Evolutionary conservation across 2,329 filamentous ascomycete species (phyloP).

Genomic region (Chrysosporium keratinophilum): DNA sequence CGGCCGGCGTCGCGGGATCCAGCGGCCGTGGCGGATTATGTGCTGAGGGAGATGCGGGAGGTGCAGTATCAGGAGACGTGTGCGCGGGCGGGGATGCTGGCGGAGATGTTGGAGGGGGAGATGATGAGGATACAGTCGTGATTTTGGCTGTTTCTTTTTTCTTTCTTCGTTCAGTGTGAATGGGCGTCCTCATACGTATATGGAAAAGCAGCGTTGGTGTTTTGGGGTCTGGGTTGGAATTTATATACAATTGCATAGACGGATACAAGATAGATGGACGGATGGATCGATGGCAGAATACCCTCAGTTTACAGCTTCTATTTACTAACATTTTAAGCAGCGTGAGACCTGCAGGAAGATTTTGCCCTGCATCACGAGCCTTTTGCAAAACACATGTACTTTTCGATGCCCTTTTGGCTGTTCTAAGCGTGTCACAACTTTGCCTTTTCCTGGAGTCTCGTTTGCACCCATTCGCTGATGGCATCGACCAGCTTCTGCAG

Average conservation of each 20-base stretch:
- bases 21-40: slow-evolving; percentile 62
- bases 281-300: slow-evolving; percentile 1
- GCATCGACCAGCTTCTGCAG: slow-evolving; percentile 43
- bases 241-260: neutral
- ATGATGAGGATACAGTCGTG: slow-evolving; percentile 8
- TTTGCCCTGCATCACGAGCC: no score
- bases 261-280: neutral
- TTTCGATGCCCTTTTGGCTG: neutral
- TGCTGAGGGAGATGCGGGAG: slow-evolving; percentile 56
- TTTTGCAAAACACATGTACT: neutral
- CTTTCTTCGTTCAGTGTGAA: no score
- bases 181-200: neutral
- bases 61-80: slow-evolving; percentile 45
- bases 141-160: no score
- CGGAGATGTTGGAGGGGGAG: slow-evolving; percentile 38
- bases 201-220: neutral
- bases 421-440: slow-evolving; percentile 1
- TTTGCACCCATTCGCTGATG: slow-evolving; percentile 13
- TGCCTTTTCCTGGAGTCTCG: slow-evolving; percentile 1
- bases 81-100: slow-evolving; percentile 38
- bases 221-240: neutral
- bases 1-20: slow-evolving; percentile 60
- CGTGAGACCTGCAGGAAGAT: no score
- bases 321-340: neutral
- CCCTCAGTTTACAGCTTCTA: neutral